A percentile compares a stretch with the other conserved stretches of the same genome.
Conservation (phyloP, 2,329 filamentous ascomycete species). For the Coniochaeta prunicola region DNA sequence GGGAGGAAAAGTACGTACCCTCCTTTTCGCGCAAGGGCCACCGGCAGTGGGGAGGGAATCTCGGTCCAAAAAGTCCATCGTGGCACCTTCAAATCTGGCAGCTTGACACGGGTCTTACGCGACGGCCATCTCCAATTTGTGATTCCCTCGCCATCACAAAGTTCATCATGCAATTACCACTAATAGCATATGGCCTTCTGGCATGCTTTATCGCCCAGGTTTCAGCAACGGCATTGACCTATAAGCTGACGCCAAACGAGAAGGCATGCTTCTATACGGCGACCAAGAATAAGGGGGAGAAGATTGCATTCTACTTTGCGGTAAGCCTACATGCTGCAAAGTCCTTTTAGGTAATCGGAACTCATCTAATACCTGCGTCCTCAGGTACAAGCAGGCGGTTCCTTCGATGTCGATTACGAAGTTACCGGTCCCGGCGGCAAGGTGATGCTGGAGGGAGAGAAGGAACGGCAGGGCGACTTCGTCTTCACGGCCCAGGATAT, state of each 20-base stretch:
- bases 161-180: slow-evolving; percentile 56
- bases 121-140: neutral
- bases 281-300: slow-evolving; percentile 70
- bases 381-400: slow-evolving; percentile 95
- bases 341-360: neutral
- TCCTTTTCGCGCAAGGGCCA: slow-evolving; percentile 3
- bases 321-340: slow-evolving; percentile 43
- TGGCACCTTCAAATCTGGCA: slow-evolving; percentile 3
- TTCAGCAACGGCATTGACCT: slow-evolving; percentile 86
- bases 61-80: slow-evolving; percentile 11
- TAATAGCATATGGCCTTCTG: slow-evolving; percentile 59
- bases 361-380: neutral
- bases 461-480: slow-evolving; percentile 93
- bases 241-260: slow-evolving; percentile 84
- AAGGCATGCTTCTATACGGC: slow-evolving; percentile 90
- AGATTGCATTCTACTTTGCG: slow-evolving; percentile 98
- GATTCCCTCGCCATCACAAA: slow-evolving; percentile 9
- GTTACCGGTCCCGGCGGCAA: slow-evolving; percentile 78
- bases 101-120: neutral
- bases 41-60: slow-evolving; percentile 8
- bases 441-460: slow-evolving; percentile 75
- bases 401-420: slow-evolving; percentile 92
- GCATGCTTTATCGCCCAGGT: slow-evolving; percentile 64
- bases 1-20: neutral
- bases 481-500: slow-evolving; percentile 86